Percentiles rank a stretch among this genome's conserved stretches.
phyloP scores from a whole-genome alignment of 1,284 basidiomycete genomes.

The Heliocybe sulcata region DNA sequence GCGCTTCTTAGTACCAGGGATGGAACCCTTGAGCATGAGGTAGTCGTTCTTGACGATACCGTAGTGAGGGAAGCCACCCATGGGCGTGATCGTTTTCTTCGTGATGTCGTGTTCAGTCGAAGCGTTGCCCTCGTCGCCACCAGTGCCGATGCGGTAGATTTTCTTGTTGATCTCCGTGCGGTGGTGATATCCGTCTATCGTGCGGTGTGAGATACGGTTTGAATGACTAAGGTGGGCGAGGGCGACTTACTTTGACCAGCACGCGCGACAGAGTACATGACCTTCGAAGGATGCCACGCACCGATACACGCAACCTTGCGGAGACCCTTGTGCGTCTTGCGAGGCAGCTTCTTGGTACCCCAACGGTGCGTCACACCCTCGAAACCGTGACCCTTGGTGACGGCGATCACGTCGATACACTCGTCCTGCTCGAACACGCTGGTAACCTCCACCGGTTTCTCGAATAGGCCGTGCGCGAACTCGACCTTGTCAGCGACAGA shows the following conservation, averaged over 20 bases:
- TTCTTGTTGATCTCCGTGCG: constrained; percentile 99
- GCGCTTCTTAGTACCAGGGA: constrained; percentile 97
- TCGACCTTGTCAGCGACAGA: constrained; percentile 97
- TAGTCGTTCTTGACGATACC: constrained; percentile 99
- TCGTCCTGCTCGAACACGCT: constrained; percentile 96
- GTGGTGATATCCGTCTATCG: constrained; percentile 93
- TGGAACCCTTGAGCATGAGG: constrained; percentile 91
- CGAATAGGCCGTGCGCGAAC: constrained; percentile 92
- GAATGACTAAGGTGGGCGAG: neutral
- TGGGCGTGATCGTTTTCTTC: constrained; percentile 93
- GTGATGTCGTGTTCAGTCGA: constrained; percentile 93
- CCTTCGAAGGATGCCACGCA: constrained; percentile 98
- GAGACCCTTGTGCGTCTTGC: constrained; percentile 99
- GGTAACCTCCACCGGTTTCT: constrained; percentile 89
- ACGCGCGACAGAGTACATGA: constrained; percentile 99
- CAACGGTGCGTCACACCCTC: constrained; percentile 99
- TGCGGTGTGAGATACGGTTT: constrained; percentile 7
- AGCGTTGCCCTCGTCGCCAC: constrained; percentile 77
- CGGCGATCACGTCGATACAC: constrained; percentile 94
- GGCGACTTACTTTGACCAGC: constrained; percentile 88
- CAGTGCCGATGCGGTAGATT: constrained; percentile 93
- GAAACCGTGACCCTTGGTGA: constrained; percentile 99
- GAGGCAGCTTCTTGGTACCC: constrained; percentile 98
- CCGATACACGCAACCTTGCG: constrained; percentile 99
- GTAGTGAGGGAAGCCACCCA: constrained; percentile 99